A percentile compares a stretch with the other conserved stretches of the same genome.
phyloP scores from a whole-genome alignment of 139 green algal genomes.

The Chlorella sp. region DNA sequence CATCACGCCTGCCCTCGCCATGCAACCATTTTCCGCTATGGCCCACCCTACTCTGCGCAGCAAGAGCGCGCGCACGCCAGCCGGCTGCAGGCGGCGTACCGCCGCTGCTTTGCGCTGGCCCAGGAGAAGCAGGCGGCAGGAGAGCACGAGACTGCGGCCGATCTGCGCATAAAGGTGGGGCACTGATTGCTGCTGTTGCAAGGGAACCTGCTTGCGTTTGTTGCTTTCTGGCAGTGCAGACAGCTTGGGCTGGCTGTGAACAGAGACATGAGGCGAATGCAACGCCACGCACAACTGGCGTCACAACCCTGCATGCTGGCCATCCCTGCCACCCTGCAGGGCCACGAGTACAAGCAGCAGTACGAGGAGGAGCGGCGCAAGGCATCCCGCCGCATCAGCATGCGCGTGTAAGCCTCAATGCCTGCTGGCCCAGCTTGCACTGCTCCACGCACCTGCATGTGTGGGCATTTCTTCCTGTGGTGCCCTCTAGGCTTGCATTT shows the following conservation, averaged over 20 bases:
- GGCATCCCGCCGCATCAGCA: constrained; percentile 28
- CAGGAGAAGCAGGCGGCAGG: not conserved
- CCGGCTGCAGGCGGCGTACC: constrained; percentile 18
- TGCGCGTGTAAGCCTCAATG: constrained; percentile 24
- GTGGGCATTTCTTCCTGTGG: not conserved
- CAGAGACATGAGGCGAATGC: not conserved
- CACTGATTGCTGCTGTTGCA: too few relatives aligned
- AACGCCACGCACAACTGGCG: too few relatives aligned
- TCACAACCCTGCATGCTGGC: too few relatives aligned
- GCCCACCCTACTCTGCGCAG: not conserved
- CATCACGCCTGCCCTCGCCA: not conserved
- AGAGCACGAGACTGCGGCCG: not conserved
- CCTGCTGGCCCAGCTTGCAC: not conserved
- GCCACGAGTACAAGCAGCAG: constrained; percentile 20
- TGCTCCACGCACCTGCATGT: not conserved
- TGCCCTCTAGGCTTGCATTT: not conserved
- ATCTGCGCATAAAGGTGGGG: constrained; percentile 1
- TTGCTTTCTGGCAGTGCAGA: not conserved
- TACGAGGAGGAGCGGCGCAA: constrained; percentile 9
- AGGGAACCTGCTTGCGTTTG: not conserved
- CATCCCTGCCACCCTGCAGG: not conserved
- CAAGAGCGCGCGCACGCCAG: constrained; percentile 9
- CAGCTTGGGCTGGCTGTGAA: not conserved
- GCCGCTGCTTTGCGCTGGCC: constrained; percentile 10
- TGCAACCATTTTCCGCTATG: too few relatives aligned